A percentile compares a stretch with the other conserved stretches of the same genome.
phyloP scores from a whole-genome alignment of 106 monocot species.

The Allium cepa region DNA sequence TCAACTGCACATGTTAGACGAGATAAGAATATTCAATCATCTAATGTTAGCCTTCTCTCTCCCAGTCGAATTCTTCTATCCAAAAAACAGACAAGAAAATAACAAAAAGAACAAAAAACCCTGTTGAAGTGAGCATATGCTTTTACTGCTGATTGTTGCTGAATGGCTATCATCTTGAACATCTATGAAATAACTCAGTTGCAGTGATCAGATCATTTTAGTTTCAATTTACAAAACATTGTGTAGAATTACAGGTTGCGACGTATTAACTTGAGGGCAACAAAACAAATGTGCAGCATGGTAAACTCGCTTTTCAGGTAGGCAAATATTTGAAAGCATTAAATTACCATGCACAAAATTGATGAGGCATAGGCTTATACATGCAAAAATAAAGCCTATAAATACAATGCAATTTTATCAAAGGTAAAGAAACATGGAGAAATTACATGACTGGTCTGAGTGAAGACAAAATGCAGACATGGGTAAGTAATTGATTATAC shows the following conservation, averaged over 20 bases:
- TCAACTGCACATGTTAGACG: too few relatives aligned
- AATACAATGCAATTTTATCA: neutral
- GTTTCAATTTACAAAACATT: too few relatives aligned
- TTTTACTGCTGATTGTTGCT: too few relatives aligned
- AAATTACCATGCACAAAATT: slow-evolving; percentile 49
- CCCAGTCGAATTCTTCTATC: too few relatives aligned
- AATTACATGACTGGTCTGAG: neutral
- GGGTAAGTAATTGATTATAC: neutral
- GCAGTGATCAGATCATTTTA: too few relatives aligned
- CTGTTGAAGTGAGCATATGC: too few relatives aligned
- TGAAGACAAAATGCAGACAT: neutral
- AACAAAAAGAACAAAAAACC: too few relatives aligned
- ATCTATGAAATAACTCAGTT: too few relatives aligned
- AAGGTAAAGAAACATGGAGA: neutral
- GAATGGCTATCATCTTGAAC: too few relatives aligned
- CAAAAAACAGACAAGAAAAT: too few relatives aligned
- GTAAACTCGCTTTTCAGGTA: slow-evolving; percentile 69
- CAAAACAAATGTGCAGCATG: slow-evolving; percentile 36
- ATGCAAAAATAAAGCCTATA: neutral
- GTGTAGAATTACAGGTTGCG: neutral
- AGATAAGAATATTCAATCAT: too few relatives aligned
- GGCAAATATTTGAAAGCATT: slow-evolving; percentile 55
- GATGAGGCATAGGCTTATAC: neutral
- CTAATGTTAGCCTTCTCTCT: too few relatives aligned
- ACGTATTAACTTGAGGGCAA: neutral